Evolutionary conservation across 2,329 filamentous ascomycete species (phyloP).

Genomic region (Lizonia empirigonia): DNA sequence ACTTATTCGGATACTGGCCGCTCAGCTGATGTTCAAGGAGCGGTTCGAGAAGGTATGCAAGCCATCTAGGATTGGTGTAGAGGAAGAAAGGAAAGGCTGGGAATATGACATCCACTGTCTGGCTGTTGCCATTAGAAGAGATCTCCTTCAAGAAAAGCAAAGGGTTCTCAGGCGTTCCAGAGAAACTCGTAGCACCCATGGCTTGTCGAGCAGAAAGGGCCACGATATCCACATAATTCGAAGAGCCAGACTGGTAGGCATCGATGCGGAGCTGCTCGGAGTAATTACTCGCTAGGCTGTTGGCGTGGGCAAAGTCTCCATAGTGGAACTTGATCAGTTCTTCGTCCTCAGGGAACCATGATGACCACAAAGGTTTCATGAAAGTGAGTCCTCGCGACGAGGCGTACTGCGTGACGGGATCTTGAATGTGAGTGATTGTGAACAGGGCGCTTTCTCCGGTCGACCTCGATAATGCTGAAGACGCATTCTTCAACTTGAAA

Average conservation of each 20-base stretch:
- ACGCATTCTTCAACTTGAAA: slow-evolving; percentile 38
- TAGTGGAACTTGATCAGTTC: slow-evolving; percentile 78
- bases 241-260: slow-evolving; percentile 74
- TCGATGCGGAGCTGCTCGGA: slow-evolving; percentile 72
- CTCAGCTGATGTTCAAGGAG: slow-evolving; percentile 81
- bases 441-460: slow-evolving; percentile 64
- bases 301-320: slow-evolving; percentile 70
- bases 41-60: slow-evolving; percentile 79
- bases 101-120: slow-evolving; percentile 88
- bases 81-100: slow-evolving; percentile 85
- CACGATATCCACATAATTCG: slow-evolving; percentile 77
- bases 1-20: slow-evolving; percentile 82
- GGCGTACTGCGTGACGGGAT: slow-evolving; percentile 80
- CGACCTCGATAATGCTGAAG: slow-evolving; percentile 7
- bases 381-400: slow-evolving; percentile 74
- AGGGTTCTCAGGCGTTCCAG: slow-evolving; percentile 71
- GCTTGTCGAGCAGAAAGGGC: slow-evolving; percentile 80
- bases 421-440: slow-evolving; percentile 76
- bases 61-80: slow-evolving; percentile 81
- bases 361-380: slow-evolving; percentile 81
- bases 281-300: slow-evolving; percentile 71
- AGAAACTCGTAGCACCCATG: slow-evolving; percentile 76
- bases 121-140: slow-evolving; percentile 81
- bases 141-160: slow-evolving; percentile 86
- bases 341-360: slow-evolving; percentile 69